Percentiles rank a stretch among this genome's conserved stretches.
These are phyloP conservation scores for Geosmithia morbida DNA, from an alignment of 2,329 filamentous ascomycete species.

Conservation along the genomic window DNA sequence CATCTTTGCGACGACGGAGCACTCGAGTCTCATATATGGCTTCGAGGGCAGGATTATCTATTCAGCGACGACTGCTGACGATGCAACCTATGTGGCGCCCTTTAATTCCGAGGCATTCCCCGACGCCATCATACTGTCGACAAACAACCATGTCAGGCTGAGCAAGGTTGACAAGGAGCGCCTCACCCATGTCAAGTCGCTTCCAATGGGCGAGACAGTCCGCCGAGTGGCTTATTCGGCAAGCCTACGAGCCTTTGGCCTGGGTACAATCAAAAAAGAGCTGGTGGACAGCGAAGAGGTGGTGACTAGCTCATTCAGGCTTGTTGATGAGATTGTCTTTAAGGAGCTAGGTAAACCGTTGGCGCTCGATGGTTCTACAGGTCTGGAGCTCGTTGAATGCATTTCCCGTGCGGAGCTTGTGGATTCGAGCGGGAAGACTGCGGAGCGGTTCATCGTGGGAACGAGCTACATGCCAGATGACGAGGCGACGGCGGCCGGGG, in stretches of 20 bases:
- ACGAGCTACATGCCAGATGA: slow-evolving; percentile 54
- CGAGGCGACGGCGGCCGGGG: slow-evolving; percentile 13
- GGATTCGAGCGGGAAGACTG: slow-evolving; percentile 35
- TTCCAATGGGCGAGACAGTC: slow-evolving; percentile 70
- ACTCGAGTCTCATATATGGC: slow-evolving; percentile 86
- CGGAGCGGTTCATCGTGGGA: slow-evolving; percentile 80
- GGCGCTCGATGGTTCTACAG: slow-evolving; percentile 32
- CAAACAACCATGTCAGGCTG: slow-evolving; percentile 61
- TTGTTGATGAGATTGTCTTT: slow-evolving; percentile 86
- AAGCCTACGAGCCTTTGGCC: slow-evolving; percentile 64
- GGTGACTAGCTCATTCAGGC: slow-evolving; percentile 65
- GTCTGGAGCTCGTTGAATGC: slow-evolving; percentile 66
- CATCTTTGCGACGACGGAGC: slow-evolving; percentile 87
- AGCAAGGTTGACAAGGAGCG: slow-evolving; percentile 70
- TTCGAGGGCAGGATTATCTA: slow-evolving; percentile 80
- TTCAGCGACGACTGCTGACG: slow-evolving; percentile 83
- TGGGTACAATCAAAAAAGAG: slow-evolving; percentile 71
- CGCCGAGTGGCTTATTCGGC: slow-evolving; percentile 77
- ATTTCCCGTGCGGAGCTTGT: slow-evolving; percentile 64
- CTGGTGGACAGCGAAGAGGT: slow-evolving; percentile 58
- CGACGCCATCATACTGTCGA: slow-evolving; percentile 67
- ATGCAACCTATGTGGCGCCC: slow-evolving; percentile 65
- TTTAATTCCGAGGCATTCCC: slow-evolving; percentile 77
- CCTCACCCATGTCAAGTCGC: slow-evolving; percentile 73
- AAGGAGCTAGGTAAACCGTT: slow-evolving; percentile 59